Evolutionary conservation across 148 eudicot genomes (phyloP).

Genomic region (Silene uniflora): DNA sequence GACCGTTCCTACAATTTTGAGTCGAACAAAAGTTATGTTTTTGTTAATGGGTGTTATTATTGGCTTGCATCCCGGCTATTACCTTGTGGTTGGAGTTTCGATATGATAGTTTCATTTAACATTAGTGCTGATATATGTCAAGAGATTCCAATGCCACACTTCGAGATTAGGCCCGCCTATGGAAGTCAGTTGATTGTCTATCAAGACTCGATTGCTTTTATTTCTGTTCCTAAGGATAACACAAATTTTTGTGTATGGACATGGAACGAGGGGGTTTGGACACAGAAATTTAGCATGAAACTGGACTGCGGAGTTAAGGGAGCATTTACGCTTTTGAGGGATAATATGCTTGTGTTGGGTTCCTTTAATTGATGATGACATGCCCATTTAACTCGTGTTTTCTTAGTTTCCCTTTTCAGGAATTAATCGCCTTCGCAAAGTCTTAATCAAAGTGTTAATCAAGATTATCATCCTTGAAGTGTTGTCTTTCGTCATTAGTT

Average conservation of each 20-base stretch:
- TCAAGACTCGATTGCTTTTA: slow-evolving; percentile 11
- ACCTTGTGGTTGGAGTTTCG: neutral
- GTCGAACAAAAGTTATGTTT: neutral
- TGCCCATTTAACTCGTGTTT: too few relatives aligned
- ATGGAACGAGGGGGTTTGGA: slow-evolving; percentile 5
- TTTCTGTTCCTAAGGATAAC: neutral
- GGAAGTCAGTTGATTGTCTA: neutral
- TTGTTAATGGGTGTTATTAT: slow-evolving; percentile 10
- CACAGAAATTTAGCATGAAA: slow-evolving; percentile 6
- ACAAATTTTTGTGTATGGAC: neutral
- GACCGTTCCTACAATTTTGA: neutral
- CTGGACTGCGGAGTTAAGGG: neutral
- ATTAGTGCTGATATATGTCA: neutral
- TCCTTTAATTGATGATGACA: too few relatives aligned
- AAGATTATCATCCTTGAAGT: too few relatives aligned
- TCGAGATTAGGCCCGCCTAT: neutral
- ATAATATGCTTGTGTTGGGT: too few relatives aligned
- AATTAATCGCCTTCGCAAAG: too few relatives aligned
- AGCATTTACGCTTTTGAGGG: too few relatives aligned
- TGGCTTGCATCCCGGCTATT: slow-evolving; percentile 4
- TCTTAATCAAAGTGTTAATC: too few relatives aligned
- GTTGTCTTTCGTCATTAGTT: too few relatives aligned
- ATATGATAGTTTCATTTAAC: slow-evolving; percentile 5
- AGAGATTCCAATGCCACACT: neutral
- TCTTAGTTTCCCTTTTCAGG: too few relatives aligned